Evolutionary conservation across 805 yeast genomes (phyloP), one percentile per base, ranked within the genome.

Genomic region (Hanseniaspora valbyensis): DNA sequence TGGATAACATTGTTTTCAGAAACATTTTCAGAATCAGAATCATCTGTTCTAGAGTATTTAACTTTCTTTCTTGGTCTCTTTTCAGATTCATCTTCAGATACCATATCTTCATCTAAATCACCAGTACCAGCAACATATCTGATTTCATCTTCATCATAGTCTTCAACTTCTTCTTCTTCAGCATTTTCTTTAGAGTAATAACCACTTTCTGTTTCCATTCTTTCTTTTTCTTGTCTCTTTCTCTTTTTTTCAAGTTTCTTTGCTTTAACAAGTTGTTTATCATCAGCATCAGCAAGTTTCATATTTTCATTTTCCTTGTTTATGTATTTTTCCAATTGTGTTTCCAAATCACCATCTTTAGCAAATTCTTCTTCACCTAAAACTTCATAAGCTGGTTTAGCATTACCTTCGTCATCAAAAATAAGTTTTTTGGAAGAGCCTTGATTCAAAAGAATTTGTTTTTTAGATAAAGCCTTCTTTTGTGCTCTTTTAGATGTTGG

Each of bases 391-490:
- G 90, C 71, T 9, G 95, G 84, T 65, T 90, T 97, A 0, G 97
- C 82, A 4, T 72, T 73, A 25, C 99, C 99, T 2, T 90, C 96
- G 55, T 92, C 98, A 61, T 92, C 99, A 61, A 90, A 92, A 50
- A 76, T 73, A 57, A 90, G 64, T 63, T 88, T 92, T 19, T 83
- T 78, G 16, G 95, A 82, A 52, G 77, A 75, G 1, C 86, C 85
- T 54, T 75, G 75, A 13, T 71, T 62, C 42, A 79, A 69, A 22
- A 78, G 57, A 1, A 88, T 76, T 36, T 77, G 75, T 63, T 90
- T 92, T 69, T 84, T 88, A 12, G 95, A 85, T 33, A 89, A 70
- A 0, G 96, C 96, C 57, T 77, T 80, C 71, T 86, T 92, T 39
- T 78, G 78, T 4, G 82, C 81, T 58, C 98, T 76, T 61, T 83